Evolutionary conservation across 495 filamentous ascomycete species (phyloP).

Genomic region (Podospora comata): DNA sequence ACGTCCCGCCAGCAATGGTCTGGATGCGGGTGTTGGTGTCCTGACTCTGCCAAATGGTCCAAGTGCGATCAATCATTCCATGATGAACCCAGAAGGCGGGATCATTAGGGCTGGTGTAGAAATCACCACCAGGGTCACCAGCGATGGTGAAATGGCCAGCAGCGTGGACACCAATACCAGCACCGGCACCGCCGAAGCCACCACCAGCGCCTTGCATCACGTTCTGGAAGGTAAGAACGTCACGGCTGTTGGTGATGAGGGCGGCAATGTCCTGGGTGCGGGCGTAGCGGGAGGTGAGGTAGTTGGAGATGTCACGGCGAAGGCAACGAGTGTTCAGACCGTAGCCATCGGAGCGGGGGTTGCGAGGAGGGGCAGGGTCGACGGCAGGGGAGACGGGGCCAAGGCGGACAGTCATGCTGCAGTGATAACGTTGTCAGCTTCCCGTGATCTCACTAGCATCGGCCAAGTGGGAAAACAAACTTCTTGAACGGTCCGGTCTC

Average conservation of each 20-base stretch:
- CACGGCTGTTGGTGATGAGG: slow-evolving; percentile 44
- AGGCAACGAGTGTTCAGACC: slow-evolving; percentile 61
- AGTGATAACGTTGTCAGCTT: background rate
- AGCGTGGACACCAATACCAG: slow-evolving; percentile 37
- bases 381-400: slow-evolving; percentile 45
- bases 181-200: slow-evolving; percentile 1
- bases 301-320: slow-evolving; percentile 59
- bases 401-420: slow-evolving; percentile 48
- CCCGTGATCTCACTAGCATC: no score
- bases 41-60: slow-evolving; percentile 63
- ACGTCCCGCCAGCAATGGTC: slow-evolving; percentile 39
- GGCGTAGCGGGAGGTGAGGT: slow-evolving; percentile 42
- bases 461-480: slow-evolving; percentile 16
- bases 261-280: slow-evolving; percentile 48
- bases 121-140: slow-evolving; percentile 42
- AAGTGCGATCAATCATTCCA: slow-evolving; percentile 63
- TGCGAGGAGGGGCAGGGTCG: slow-evolving; percentile 37
- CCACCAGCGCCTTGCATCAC: slow-evolving; percentile 34
- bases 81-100: slow-evolving; percentile 69
- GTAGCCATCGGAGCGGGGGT: slow-evolving; percentile 39
- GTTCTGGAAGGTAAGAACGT: slow-evolving; percentile 47
- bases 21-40: slow-evolving; percentile 34
- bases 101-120: slow-evolving; percentile 62
- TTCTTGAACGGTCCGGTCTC: slow-evolving; percentile 56
- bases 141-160: slow-evolving; percentile 44